Conservation (phyloP, 768 basidiomycete species). For the Porphyrellus cyaneotinctus region DNA sequence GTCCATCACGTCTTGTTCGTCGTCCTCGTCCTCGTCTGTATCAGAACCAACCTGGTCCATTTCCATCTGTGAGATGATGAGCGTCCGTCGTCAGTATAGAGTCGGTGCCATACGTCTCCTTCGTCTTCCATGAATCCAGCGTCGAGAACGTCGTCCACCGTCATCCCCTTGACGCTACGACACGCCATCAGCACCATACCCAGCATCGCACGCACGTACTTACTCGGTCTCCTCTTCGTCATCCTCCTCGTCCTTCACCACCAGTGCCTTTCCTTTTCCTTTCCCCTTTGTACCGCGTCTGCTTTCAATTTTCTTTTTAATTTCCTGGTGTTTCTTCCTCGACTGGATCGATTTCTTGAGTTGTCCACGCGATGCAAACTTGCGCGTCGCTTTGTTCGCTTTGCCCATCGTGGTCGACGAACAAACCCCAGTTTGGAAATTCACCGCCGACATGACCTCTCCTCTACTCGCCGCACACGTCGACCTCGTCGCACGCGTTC, state of each 20-base stretch:
- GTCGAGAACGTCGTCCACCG: constrained; percentile 73
- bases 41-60: constrained; percentile 27
- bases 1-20: constrained; percentile 42
- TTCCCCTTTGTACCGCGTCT: constrained; percentile 47
- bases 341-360: constrained; percentile 84
- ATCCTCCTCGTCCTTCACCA: constrained; percentile 25
- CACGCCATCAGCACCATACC: background rate
- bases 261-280: constrained; percentile 27
- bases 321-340: constrained; percentile 75
- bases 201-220: background rate
- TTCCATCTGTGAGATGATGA: constrained; percentile 20
- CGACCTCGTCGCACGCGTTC: constrained; percentile 53
- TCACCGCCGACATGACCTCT: constrained; percentile 23
- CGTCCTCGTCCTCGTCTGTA: constrained; percentile 44
- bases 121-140: constrained; percentile 69
- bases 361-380: constrained; percentile 85
- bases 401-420: constrained; percentile 47
- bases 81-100: background rate
- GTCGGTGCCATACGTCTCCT: constrained; percentile 29
- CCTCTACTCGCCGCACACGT: constrained; percentile 50
- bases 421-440: constrained; percentile 16
- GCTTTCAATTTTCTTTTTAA: constrained; percentile 64
- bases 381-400: constrained; percentile 64
- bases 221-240: constrained; percentile 7
- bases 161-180: constrained; percentile 41